Conservation (phyloP, 2,329 filamentous ascomycete genomes). For the Nannizzia gypsea region DNA sequence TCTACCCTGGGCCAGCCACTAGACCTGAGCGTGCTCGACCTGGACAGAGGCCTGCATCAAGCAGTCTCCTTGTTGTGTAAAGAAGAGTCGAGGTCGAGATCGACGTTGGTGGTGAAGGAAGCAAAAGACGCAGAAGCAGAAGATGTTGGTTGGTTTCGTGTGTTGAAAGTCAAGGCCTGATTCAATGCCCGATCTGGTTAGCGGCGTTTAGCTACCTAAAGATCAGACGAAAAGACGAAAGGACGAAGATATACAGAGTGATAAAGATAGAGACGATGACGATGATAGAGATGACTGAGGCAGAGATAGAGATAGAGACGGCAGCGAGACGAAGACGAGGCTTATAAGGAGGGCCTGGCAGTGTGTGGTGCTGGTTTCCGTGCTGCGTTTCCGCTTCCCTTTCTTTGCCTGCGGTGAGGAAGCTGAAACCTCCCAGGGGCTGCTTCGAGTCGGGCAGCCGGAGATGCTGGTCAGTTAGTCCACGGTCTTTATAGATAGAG, state of each 20-base stretch:
- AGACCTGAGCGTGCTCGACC: neutral
- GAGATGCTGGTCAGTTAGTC: too few relatives aligned
- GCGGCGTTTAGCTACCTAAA: neutral
- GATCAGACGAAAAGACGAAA: neutral
- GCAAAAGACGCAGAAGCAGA: neutral
- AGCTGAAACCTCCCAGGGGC: neutral
- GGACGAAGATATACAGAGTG: neutral
- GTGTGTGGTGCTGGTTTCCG: too few relatives aligned
- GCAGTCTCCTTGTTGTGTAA: neutral
- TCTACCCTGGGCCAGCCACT: neutral
- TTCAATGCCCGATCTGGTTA: constrained; percentile 2
- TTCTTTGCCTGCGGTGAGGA: neutral
- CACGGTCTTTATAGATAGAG: too few relatives aligned
- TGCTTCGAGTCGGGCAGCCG: neutral
- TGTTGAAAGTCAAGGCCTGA: neutral
- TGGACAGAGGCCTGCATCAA: neutral
- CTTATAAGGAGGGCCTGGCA: neutral
- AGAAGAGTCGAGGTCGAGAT: neutral
- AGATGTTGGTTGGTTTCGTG: neutral
- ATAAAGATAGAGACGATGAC: neutral
- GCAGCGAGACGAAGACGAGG: neutral
- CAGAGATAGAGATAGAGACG: neutral
- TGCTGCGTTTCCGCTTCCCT: neutral
- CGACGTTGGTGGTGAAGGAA: neutral
- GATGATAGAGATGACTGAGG: neutral